phyloP scores from a whole-genome alignment of 306 rosid genomes.

The Calophaca sinica region DNA sequence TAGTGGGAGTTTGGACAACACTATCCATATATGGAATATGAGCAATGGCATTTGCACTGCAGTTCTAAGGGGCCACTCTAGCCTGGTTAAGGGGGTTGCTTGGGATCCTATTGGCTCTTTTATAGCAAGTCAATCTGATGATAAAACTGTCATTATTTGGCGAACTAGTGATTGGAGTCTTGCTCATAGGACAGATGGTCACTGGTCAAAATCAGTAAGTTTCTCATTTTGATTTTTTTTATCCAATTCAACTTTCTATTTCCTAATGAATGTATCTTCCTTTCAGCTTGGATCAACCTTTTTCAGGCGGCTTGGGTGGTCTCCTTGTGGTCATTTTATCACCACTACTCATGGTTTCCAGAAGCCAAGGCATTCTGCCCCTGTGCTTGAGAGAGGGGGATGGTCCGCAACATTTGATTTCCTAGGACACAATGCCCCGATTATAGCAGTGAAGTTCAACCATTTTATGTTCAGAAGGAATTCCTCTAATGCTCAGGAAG shows the following conservation, averaged over 20 bases:
- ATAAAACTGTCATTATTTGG: slow-evolving; percentile 98
- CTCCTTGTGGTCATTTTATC: slow-evolving; percentile 98
- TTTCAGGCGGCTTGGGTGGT: slow-evolving; percentile 99
- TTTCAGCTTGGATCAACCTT: slow-evolving; percentile 98
- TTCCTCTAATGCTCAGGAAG: slow-evolving; percentile 70
- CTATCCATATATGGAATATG: slow-evolving; percentile 95
- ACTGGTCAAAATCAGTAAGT: slow-evolving; percentile 96
- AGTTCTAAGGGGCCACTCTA: slow-evolving; percentile 98
- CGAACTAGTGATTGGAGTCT: slow-evolving; percentile 99
- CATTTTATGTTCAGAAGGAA: slow-evolving; percentile 94
- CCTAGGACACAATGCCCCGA: slow-evolving; percentile 97
- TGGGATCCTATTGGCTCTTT: slow-evolving; percentile 99
- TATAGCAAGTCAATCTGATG: slow-evolving; percentile 98
- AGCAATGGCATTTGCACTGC: slow-evolving; percentile 95
- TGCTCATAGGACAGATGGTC: slow-evolving; percentile 97
- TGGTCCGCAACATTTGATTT: slow-evolving; percentile 99
- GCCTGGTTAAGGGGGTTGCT: slow-evolving; percentile 96
- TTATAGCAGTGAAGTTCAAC: slow-evolving; percentile 93
- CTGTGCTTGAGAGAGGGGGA: slow-evolving; percentile 98
- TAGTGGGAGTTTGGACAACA: slow-evolving; percentile 96
- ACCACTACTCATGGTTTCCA: slow-evolving; percentile 99
- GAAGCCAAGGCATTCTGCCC: slow-evolving; percentile 99
- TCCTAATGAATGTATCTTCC: slow-evolving; percentile 44
- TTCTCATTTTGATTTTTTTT: slow-evolving; percentile 34
- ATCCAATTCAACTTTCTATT: slow-evolving; percentile 42